Evolutionary conservation across 257 asterid genomes (phyloP).

Genomic region (Phtheirospermum japonicum): DNA sequence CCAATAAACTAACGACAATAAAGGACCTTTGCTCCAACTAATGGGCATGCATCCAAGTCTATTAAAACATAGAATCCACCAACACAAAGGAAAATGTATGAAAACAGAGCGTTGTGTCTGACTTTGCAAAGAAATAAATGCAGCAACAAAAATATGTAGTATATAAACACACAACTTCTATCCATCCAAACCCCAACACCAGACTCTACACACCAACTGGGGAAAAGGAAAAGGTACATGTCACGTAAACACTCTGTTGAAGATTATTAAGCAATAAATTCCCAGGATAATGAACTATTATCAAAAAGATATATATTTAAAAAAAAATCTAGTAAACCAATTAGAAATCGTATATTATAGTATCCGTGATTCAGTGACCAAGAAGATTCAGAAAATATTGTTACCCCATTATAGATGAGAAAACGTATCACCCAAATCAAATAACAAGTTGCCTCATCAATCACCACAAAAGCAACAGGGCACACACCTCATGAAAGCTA

Average conservation of each 20-base stretch:
- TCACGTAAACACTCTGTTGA: neutral
- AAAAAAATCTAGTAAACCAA: no score
- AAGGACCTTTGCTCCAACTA: neutral
- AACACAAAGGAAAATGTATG: neutral
- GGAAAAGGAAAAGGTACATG: neutral
- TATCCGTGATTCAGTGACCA: slow-evolving; percentile 3
- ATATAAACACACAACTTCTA: no score
- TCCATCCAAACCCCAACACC: no score
- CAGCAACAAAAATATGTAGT: no score
- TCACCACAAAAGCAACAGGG: neutral
- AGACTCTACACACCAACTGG: no score
- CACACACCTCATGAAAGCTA: neutral
- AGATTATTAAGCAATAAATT: neutral
- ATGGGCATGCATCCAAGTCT: neutral
- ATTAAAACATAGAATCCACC: neutral
- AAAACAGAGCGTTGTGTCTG: neutral
- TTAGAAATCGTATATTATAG: no score
- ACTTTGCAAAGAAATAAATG: neutral
- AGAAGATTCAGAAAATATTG: neutral
- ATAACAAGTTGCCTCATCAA: neutral
- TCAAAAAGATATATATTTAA: no score
- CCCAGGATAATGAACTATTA: neutral
- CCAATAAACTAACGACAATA: neutral
- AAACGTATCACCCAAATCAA: no score
- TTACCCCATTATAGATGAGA: slow-evolving; percentile 1